Evolutionary conservation across 345 rosid species (phyloP).

Genomic region (Cardiospermum halicacabum): DNA sequence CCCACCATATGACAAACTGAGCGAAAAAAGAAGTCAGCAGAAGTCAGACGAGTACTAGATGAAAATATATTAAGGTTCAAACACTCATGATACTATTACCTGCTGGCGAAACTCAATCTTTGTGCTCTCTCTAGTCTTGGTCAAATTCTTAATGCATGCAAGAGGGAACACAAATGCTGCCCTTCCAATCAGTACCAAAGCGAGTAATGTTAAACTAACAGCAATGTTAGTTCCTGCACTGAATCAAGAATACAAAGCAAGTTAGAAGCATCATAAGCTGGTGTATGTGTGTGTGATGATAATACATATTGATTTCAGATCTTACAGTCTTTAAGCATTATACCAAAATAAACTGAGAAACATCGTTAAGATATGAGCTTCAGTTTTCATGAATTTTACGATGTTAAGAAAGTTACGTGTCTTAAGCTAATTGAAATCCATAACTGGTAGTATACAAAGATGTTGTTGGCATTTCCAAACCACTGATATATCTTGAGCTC

Average conservation of each 20-base stretch:
- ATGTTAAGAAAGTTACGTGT: background rate
- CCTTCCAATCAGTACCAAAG: conserved; percentile 53
- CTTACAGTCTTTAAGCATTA: too few species aligned
- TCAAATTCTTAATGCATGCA: conserved; percentile 40
- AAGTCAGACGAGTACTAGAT: background rate
- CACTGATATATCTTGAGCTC: background rate
- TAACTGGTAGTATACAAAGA: background rate
- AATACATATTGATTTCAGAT: too few species aligned
- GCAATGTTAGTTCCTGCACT: conserved; percentile 42
- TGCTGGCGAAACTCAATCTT: conserved; percentile 49
- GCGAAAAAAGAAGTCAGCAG: conserved; percentile 18
- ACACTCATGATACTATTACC: conserved; percentile 26
- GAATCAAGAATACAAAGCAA: conserved; percentile 21
- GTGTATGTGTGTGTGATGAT: too few species aligned
- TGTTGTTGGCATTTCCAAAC: background rate
- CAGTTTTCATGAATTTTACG: background rate
- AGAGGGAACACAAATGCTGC: conserved; percentile 61
- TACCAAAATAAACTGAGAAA: too few species aligned
- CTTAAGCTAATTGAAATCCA: background rate
- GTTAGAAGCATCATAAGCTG: too few species aligned
- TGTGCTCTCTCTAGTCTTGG: conserved; percentile 18
- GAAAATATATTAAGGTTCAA: background rate
- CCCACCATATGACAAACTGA: conserved; percentile 81
- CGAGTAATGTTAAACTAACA: conserved; percentile 47
- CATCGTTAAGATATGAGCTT: background rate